These are phyloP conservation scores for Anthoceros angustus DNA, from an alignment of 225 moss, liverwort and hornwort genomes.

Conservation along the genomic window DNA sequence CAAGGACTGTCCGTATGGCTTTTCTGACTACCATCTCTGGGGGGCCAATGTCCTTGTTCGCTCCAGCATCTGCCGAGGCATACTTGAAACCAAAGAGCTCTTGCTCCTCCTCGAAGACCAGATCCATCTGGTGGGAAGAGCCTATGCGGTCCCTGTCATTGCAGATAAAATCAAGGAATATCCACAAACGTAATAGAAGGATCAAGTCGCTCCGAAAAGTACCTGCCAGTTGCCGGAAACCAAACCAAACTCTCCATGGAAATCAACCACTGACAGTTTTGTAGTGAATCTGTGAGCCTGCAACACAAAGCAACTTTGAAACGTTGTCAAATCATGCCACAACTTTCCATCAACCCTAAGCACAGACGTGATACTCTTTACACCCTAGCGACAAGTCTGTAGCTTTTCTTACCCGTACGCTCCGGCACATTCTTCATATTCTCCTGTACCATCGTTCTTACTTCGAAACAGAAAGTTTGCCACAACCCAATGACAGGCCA, in stretches of 20 bases:
- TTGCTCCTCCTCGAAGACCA: no score
- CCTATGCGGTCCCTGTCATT: background rate
- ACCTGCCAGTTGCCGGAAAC: background rate
- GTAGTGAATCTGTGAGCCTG: slow-evolving; percentile 58
- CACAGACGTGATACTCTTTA: background rate
- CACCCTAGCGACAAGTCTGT: background rate
- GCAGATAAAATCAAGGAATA: background rate
- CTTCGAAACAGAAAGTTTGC: slow-evolving; percentile 66
- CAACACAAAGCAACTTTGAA: slow-evolving; percentile 1
- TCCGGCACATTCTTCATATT: slow-evolving; percentile 53
- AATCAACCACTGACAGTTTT: slow-evolving; percentile 29
- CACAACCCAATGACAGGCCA: slow-evolving; percentile 32
- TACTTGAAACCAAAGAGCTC: no score
- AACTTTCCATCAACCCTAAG: background rate
- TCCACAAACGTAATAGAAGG: background rate
- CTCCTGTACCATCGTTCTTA: slow-evolving; percentile 46
- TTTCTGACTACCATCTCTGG: no score
- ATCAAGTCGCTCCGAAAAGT: background rate
- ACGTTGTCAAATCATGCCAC: background rate
- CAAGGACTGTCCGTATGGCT: no score
- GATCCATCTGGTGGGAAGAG: background rate
- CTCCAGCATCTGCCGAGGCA: no score
- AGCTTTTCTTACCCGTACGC: slow-evolving; percentile 44
- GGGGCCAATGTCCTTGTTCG: no score
- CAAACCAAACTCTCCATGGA: background rate